Base-by-base conservation (phyloP, 2,329 filamentous ascomycete species). In the Phaeosphaeriaceae sp. region DNA sequence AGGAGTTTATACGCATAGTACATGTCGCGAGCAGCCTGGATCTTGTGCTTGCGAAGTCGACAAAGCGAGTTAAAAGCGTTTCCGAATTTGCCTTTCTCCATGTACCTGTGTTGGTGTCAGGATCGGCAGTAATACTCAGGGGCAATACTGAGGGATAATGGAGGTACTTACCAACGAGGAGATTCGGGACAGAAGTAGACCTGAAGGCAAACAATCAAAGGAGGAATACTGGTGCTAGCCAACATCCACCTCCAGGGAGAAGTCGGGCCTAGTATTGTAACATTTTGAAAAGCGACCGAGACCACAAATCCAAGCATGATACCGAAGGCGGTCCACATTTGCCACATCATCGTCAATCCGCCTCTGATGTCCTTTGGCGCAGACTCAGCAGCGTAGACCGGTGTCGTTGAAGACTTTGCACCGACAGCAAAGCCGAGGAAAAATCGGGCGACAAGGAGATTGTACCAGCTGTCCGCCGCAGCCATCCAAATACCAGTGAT, bases 21-120 rank as follows among this genome's bases (percentile, higher is more conserved):
- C 56, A 80, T 76, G 52, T 84, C 82, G 30, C 82, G 71, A 0
- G 81, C 81, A 2, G 81, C 82, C 51, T 83, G 80, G 15, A 85
- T 72, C 12, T 80, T 74, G 17, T 77, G 76, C 18, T 75, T 75
- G 3, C 82, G 78, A 68, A 87, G 38, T 79, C 83, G 6, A 79
- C 80, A 64, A 81, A 71, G 62, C 6, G 68, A 60, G 1, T 54
- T 4, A 45, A 70, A 71, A 6, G 68, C 68, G 18, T 64, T 64
- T 42, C 66, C 65, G 49, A 64, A 71, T 41, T 64, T 70, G n/a
- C 61, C 61, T 36, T 71, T 69, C 42, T 71, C 64, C 61, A 70
- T 68, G 40, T 69, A 67, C 62, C 66, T 58, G 16, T 21, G 6
- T 17, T 13, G 13, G 2, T 17, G 28, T 50, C 4, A 53, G 23